These are phyloP conservation scores for Torrubiellomyces zombiae DNA, from an alignment of 2,329 filamentous ascomycete genomes.

Conservation along the genomic window DNA sequence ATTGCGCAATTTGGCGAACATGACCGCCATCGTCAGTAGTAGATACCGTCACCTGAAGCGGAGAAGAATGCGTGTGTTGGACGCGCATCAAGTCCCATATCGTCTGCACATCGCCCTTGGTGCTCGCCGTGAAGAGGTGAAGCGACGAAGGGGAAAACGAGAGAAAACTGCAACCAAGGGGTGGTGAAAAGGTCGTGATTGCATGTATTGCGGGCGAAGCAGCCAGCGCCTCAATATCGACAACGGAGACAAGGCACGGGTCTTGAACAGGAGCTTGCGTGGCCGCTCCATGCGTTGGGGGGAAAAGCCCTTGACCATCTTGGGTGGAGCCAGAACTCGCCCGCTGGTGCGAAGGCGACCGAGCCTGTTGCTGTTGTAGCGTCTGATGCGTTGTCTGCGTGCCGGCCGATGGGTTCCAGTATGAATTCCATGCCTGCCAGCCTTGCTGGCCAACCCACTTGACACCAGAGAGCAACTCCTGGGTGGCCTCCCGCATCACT, in stretches of 20 bases:
- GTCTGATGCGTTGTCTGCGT: conserved; percentile 13
- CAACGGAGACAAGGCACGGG: conserved; percentile 56
- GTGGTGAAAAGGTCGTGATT: conserved; percentile 52
- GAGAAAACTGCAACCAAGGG: conserved; percentile 63
- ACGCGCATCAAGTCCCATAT: conserved; percentile 64
- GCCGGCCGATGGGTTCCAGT: conserved; percentile 47
- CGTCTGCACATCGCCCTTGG: conserved; percentile 67
- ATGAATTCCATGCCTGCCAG: conserved; percentile 61
- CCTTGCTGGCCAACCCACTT: conserved; percentile 66
- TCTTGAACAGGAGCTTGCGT: conserved; percentile 44
- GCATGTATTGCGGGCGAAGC: conserved; percentile 39
- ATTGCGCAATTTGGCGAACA: conserved; percentile 74
- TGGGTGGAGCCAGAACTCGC: conserved; percentile 25
- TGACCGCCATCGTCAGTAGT: conserved; percentile 31
- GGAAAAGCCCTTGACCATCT: conserved; percentile 41
- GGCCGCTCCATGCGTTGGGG: conserved; percentile 54
- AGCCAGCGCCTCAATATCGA: conserved; percentile 49
- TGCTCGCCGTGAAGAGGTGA: conserved; percentile 62
- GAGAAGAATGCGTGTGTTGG: conserved; percentile 44
- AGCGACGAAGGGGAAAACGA: conserved; percentile 63
- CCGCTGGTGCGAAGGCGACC: conserved; percentile 33
- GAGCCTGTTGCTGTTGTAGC: conserved; percentile 23
- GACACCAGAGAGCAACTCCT: conserved; percentile 58
- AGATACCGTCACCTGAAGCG: conserved; percentile 31
- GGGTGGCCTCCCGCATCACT: conserved; percentile 62